phyloP scores from a whole-genome alignment of 768 basidiomycete genomes.

The Podaxis sp. region DNA sequence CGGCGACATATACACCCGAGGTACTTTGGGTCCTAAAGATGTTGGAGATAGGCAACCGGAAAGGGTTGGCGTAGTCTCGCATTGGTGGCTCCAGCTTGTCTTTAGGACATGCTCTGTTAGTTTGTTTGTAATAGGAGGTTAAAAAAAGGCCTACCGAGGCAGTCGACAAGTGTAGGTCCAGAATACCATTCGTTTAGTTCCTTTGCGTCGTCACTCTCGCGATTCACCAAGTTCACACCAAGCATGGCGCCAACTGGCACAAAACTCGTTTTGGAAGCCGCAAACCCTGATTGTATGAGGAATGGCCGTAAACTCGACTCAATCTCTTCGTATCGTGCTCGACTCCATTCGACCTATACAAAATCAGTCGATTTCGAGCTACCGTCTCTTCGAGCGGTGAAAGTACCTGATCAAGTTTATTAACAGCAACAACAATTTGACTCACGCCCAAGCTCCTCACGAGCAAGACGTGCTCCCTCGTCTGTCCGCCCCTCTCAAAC shows the following conservation, averaged over 20 bases:
- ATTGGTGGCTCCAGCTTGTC: constrained; percentile 81
- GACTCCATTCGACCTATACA: constrained; percentile 81
- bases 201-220: constrained; percentile 45
- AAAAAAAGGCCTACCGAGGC: constrained; percentile 56
- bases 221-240: constrained; percentile 76
- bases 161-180: constrained; percentile 81
- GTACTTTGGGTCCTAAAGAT: constrained; percentile 85
- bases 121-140: neutral
- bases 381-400: neutral
- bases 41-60: constrained; percentile 91
- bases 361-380: neutral
- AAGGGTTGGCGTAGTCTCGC: constrained; percentile 71
- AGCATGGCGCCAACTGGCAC: constrained; percentile 89
- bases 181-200: constrained; percentile 73
- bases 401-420: constrained; percentile 89
- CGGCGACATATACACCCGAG: constrained; percentile 78
- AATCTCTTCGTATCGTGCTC: constrained; percentile 85
- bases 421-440: constrained; percentile 89
- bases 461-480: constrained; percentile 89
- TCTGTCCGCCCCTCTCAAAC: constrained; percentile 93
- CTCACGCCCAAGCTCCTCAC: constrained; percentile 90
- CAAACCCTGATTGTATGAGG: constrained; percentile 86
- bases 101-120: constrained; percentile 26
- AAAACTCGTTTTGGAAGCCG: constrained; percentile 74
- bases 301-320: constrained; percentile 73